These are phyloP conservation scores for Fomitopsis pulvina DNA, from an alignment of 768 basidiomycete species.

Conservation along the genomic window DNA sequence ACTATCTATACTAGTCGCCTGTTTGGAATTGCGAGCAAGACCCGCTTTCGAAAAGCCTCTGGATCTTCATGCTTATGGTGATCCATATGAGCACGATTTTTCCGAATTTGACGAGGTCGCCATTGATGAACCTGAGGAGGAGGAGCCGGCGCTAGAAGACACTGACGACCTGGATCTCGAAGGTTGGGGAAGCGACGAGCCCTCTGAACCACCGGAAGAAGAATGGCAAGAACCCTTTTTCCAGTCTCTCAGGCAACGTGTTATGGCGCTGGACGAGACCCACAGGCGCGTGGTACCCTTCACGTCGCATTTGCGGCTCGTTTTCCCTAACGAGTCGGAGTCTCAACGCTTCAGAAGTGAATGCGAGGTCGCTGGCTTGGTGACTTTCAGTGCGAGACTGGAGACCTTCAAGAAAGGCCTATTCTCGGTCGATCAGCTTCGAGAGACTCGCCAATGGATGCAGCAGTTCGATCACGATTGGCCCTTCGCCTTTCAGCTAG, in stretches of 20 bases:
- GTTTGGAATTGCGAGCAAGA: slow-evolving; percentile 61
- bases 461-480: slow-evolving; percentile 38
- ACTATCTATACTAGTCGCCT: slow-evolving; percentile 41
- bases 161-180: too few relatives aligned
- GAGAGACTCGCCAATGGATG: slow-evolving; percentile 38
- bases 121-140: neutral
- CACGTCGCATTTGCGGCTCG: slow-evolving; percentile 60
- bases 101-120: neutral
- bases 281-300: slow-evolving; percentile 61
- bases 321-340: slow-evolving; percentile 46
- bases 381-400: slow-evolving; percentile 29
- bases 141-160: neutral
- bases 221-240: too few relatives aligned
- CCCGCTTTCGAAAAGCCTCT: slow-evolving; percentile 58
- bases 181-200: too few relatives aligned
- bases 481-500: slow-evolving; percentile 72
- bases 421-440: slow-evolving; percentile 42
- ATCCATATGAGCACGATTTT: slow-evolving; percentile 27
- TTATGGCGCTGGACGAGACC: slow-evolving; percentile 49
- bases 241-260: slow-evolving; percentile 46
- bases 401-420: slow-evolving; percentile 45
- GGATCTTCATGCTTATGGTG: slow-evolving; percentile 41
- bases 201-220: too few relatives aligned
- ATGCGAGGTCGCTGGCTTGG: slow-evolving; percentile 43
- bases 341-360: slow-evolving; percentile 44